Percentiles rank a stretch among this genome's conserved stretches.
Conservation (phyloP, 257 asterid genomes). For the Fraxinus cuspidata region DNA sequence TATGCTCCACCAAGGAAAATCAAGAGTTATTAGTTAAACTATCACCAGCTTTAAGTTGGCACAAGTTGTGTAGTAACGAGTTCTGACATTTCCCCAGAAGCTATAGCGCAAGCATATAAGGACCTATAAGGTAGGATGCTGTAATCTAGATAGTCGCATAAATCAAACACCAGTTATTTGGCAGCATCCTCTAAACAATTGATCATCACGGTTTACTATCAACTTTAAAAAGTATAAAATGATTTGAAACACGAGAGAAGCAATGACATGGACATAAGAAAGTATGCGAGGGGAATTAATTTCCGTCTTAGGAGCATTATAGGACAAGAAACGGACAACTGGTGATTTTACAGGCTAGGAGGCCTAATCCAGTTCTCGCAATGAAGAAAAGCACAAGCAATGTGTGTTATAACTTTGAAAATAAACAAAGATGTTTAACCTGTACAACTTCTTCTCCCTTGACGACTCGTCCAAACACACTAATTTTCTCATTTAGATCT, state of each 20-base stretch:
- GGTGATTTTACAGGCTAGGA: no score
- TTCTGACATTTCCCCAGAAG: no score
- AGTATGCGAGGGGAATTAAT: not conserved
- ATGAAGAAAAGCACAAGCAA: not conserved
- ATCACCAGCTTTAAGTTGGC: no score
- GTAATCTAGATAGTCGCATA: no score
- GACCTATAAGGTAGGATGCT: no score
- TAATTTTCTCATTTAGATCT: slow-evolving; percentile 78
- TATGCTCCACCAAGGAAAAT: no score
- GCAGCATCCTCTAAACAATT: not conserved
- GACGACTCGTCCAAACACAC: slow-evolving; percentile 83
- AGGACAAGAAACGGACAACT: no score
- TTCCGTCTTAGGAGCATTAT: not conserved
- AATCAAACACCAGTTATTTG: no score
- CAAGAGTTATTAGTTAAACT: no score
- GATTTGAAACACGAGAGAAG: not conserved
- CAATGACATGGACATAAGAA: not conserved
- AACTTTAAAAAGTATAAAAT: not conserved
- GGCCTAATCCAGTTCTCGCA: no score
- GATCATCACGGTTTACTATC: not conserved
- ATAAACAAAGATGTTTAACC: slow-evolving; percentile 38
- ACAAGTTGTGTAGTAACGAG: no score
- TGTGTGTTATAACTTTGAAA: not conserved
- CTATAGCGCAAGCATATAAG: no score
- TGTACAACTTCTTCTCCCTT: slow-evolving; percentile 97